A percentile compares a stretch with the other conserved stretches of the same genome.
phyloP scores from a whole-genome alignment of 1,139 yeast species.

The Pichia sorboxylosa region DNA sequence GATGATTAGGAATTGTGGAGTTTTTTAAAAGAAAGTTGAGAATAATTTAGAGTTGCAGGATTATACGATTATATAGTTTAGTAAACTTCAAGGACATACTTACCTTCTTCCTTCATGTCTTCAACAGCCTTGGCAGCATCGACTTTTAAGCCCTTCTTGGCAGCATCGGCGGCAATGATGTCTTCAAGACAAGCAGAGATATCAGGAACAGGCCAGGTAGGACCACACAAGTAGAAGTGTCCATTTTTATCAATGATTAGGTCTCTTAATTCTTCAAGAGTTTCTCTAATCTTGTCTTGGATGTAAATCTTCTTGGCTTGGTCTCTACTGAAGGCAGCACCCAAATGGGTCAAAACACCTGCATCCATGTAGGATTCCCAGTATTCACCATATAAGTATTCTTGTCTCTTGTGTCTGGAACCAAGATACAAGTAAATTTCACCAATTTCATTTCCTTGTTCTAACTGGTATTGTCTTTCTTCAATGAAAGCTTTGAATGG shows the following conservation, averaged over 20 bases:
- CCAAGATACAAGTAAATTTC: constrained; percentile 84
- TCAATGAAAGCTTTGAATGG: constrained; percentile 97
- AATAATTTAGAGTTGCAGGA: no score
- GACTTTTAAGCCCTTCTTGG: constrained; percentile 49
- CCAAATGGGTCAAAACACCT: constrained; percentile 85
- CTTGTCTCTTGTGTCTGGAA: constrained; percentile 92
- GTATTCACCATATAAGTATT: constrained; percentile 88
- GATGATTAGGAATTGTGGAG: no score
- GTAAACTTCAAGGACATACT: constrained; percentile 90
- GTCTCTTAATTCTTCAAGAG: constrained; percentile 58
- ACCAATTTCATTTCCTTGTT: constrained; percentile 84
- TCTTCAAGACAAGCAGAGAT: constrained; percentile 85
- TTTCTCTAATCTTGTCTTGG: constrained; percentile 84
- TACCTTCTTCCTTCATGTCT: constrained; percentile 84
- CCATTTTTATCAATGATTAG: constrained; percentile 75
- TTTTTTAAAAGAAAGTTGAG: no score
- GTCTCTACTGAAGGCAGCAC: constrained; percentile 98
- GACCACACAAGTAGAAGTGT: constrained; percentile 93
- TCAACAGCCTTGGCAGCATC: constrained; percentile 77
- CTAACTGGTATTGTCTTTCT: constrained; percentile 88
- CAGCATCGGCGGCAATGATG: constrained; percentile 64
- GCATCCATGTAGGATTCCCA: constrained; percentile 96
- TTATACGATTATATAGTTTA: no score
- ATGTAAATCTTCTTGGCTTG: constrained; percentile 91
- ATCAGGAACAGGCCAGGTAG: constrained; percentile 99